These are phyloP conservation scores for Suhomyces chickasaworum DNA, from an alignment of 1,139 yeast genomes.

Conservation along the genomic window DNA sequence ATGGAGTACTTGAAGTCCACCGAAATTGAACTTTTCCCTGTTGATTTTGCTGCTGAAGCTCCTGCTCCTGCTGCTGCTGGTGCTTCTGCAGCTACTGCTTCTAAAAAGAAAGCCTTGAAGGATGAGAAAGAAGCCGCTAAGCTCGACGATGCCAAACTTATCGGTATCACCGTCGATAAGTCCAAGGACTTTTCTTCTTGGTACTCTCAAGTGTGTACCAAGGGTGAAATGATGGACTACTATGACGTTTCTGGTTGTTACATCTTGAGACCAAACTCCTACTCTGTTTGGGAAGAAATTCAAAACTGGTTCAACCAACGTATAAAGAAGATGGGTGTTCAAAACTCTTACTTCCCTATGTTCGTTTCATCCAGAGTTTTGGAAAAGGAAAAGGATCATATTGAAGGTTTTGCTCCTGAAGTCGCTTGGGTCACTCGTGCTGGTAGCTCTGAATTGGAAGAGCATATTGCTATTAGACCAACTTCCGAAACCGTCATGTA, in stretches of 20 bases:
- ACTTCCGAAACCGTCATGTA: slow-evolving; percentile 99
- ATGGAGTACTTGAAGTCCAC: slow-evolving; percentile 56
- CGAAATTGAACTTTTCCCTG: slow-evolving; percentile 55
- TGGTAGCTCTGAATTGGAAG: slow-evolving; percentile 90
- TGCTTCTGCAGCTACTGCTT: slow-evolving; percentile 21
- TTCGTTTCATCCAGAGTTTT: slow-evolving; percentile 90
- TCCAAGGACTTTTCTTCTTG: slow-evolving; percentile 90
- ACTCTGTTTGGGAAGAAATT: slow-evolving; percentile 91
- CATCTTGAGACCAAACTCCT: slow-evolving; percentile 95
- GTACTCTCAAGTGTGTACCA: slow-evolving; percentile 94
- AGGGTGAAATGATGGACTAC: slow-evolving; percentile 98
- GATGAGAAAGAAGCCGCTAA: slow-evolving; percentile 52
- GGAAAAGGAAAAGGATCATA: slow-evolving; percentile 97
- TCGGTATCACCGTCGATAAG: slow-evolving; percentile 96
- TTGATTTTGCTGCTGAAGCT: slow-evolving; percentile 59
- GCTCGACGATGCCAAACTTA: slow-evolving; percentile 85
- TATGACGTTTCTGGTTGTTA: slow-evolving; percentile 99
- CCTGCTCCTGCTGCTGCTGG: slow-evolving; percentile 33
- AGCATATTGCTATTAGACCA: slow-evolving; percentile 98
- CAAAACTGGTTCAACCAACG: slow-evolving; percentile 81
- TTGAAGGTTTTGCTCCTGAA: slow-evolving; percentile 99
- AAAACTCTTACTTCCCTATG: slow-evolving; percentile 98
- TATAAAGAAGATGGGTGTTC: slow-evolving; percentile 87
- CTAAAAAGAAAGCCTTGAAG: slow-evolving; percentile 24
- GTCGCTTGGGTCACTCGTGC: slow-evolving; percentile 99